Conservation (phyloP, 1,284 basidiomycete species). For the Tilletia setariae region DNA sequence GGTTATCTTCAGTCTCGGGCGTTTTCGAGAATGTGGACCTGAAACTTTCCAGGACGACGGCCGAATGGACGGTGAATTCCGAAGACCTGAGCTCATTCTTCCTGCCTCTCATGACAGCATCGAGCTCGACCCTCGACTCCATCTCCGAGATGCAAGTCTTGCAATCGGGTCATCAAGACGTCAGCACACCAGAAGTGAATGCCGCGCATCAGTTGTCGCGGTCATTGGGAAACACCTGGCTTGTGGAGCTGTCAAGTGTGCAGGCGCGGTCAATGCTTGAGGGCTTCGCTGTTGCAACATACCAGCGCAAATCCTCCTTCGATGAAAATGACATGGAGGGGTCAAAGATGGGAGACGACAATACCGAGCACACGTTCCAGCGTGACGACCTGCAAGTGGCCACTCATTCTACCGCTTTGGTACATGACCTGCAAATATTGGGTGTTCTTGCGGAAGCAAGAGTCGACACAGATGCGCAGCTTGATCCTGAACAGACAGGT, state of each 20-base stretch:
- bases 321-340: not conserved
- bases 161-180: not conserved
- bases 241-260: not conserved
- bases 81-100: not conserved
- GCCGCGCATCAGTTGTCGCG: not conserved
- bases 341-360: not conserved
- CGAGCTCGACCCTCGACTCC: not conserved
- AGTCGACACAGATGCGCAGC: not conserved
- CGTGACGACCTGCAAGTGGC: not conserved
- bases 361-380: not conserved
- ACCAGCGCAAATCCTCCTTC: not conserved
- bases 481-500: not conserved
- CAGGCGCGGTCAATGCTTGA: not conserved
- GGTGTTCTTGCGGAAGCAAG: conserved; percentile 17
- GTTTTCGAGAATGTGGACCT: conserved; percentile 2
- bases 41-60: not conserved
- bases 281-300: not conserved
- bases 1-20: not conserved
- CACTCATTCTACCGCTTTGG: conserved; percentile 1
- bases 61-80: conserved; percentile 3
- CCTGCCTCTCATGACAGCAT: not conserved
- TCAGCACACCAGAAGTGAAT: not conserved
- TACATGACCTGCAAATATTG: conserved; percentile 17
- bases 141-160: not conserved
- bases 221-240: not conserved